These are phyloP conservation scores for Spencermartinsiella ligniputridi DNA, from an alignment of 1,139 yeast species.

Conservation along the genomic window DNA sequence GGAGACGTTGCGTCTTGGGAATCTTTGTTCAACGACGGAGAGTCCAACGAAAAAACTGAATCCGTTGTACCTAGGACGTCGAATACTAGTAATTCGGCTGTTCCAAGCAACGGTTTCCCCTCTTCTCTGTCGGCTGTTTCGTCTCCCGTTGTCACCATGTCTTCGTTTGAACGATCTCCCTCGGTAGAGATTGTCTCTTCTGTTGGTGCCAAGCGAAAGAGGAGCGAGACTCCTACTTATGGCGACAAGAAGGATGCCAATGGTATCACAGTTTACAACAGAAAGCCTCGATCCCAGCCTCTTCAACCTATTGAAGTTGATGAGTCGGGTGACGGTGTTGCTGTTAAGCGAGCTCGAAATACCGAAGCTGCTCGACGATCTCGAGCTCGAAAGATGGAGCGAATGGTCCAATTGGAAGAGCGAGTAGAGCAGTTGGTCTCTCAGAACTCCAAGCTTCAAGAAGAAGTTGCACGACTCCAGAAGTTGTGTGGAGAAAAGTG, in stretches of 20 bases:
- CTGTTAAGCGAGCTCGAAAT: slow-evolving; percentile 84
- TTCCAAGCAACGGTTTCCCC: slow-evolving; percentile 1
- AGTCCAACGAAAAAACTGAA: slow-evolving; percentile 9
- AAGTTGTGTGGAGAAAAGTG: slow-evolving; percentile 14
- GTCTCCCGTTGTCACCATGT: slow-evolving; percentile 8
- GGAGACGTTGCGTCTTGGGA: slow-evolving; percentile 33
- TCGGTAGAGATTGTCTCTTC: slow-evolving; percentile 2
- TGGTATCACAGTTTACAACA: slow-evolving; percentile 38
- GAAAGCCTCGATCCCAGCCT: slow-evolving; percentile 38
- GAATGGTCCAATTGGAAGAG: slow-evolving; percentile 81
- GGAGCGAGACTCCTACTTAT: slow-evolving; percentile 10
- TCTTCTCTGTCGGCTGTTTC: neutral
- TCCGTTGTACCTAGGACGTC: slow-evolving; percentile 6
- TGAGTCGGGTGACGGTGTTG: slow-evolving; percentile 53
- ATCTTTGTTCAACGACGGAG: slow-evolving; percentile 28
- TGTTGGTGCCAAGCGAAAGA: slow-evolving; percentile 10
- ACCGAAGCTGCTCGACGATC: slow-evolving; percentile 98
- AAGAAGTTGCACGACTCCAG: slow-evolving; percentile 28
- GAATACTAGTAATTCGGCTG: neutral
- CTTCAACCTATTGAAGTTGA: slow-evolving; percentile 64
- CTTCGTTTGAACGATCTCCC: slow-evolving; percentile 13
- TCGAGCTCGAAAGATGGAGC: slow-evolving; percentile 90
- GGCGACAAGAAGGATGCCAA: slow-evolving; percentile 34
- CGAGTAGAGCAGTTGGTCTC: slow-evolving; percentile 64
- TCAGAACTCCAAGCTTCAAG: slow-evolving; percentile 30